These are phyloP conservation scores for Jatropha curcas DNA, from an alignment of 345 rosid genomes.

Conservation along the genomic window DNA sequence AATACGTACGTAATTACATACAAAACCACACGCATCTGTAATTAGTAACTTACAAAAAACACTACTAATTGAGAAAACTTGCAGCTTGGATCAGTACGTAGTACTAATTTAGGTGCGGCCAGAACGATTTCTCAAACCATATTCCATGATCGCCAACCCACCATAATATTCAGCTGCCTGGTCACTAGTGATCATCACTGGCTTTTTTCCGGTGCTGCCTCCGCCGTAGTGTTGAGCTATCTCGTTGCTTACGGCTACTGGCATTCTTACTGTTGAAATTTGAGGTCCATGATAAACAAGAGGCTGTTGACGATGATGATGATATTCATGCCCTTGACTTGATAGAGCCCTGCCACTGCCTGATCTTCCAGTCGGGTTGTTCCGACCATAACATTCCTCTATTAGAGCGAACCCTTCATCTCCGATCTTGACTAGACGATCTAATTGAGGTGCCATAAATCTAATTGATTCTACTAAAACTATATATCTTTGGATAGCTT, in stretches of 20 bases:
- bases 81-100: too few relatives aligned
- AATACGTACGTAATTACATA: too few relatives aligned
- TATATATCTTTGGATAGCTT: too few relatives aligned
- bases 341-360: background rate
- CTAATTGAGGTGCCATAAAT: background rate
- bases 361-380: background rate
- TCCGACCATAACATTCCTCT: background rate
- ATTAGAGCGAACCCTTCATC: background rate
- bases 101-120: background rate
- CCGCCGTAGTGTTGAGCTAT: background rate
- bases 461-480: too few relatives aligned
- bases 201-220: background rate
- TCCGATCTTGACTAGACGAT: background rate
- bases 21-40: too few relatives aligned
- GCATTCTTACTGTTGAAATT: constrained; percentile 1
- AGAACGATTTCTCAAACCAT: background rate
- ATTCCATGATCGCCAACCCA: background rate
- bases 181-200: background rate
- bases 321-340: background rate
- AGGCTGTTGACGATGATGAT: background rate
- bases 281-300: constrained; percentile 5
- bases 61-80: too few relatives aligned
- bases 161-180: constrained; percentile 1
- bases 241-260: background rate
- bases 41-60: too few relatives aligned